phyloP scores from a whole-genome alignment of 2,329 filamentous ascomycete species.

The Phialophora tarda region DNA sequence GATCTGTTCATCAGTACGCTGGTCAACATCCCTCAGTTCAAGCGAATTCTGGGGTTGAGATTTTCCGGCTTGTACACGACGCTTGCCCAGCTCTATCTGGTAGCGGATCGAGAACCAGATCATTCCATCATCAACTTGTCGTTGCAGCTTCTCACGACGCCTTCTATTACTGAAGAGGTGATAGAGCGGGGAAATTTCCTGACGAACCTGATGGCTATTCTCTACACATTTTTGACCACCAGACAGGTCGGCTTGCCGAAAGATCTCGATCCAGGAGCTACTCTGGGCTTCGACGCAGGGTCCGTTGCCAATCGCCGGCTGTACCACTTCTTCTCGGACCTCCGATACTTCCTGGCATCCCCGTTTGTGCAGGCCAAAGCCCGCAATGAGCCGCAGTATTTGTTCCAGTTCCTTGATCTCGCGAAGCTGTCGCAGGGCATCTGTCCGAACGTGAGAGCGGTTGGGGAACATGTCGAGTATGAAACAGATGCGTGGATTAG shows the following conservation, averaged over 20 bases:
- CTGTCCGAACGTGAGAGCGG: conserved; percentile 87
- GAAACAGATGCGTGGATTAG: conserved; percentile 98
- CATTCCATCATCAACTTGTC: conserved; percentile 99
- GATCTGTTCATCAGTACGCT: conserved; percentile 96
- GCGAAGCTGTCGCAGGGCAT: conserved; percentile 97
- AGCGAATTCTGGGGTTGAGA: conserved; percentile 87
- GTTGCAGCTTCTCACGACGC: conserved; percentile 93
- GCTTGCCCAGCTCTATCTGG: conserved; percentile 90
- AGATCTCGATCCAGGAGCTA: conserved; percentile 83
- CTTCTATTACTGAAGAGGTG: conserved; percentile 94
- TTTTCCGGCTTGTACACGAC: conserved; percentile 95
- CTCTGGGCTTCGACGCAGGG: conserved; percentile 89
- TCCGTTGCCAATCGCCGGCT: conserved; percentile 93
- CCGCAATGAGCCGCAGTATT: conserved; percentile 80
- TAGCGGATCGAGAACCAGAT: conserved; percentile 94
- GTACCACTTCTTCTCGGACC: conserved; percentile 96
- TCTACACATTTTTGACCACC: conserved; percentile 96
- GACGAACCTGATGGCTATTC: conserved; percentile 90
- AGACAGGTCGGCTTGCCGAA: conserved; percentile 93
- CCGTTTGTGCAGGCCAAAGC: conserved; percentile 86
- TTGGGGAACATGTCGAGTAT: conserved; percentile 96
- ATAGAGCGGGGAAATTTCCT: conserved; percentile 95
- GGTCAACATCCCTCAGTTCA: conserved; percentile 94
- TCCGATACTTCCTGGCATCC: conserved; percentile 88
- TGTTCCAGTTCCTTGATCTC: conserved; percentile 92